phyloP scores from a whole-genome alignment of 2,329 filamentous ascomycete species.

The Pleurostoma richardsiae region DNA sequence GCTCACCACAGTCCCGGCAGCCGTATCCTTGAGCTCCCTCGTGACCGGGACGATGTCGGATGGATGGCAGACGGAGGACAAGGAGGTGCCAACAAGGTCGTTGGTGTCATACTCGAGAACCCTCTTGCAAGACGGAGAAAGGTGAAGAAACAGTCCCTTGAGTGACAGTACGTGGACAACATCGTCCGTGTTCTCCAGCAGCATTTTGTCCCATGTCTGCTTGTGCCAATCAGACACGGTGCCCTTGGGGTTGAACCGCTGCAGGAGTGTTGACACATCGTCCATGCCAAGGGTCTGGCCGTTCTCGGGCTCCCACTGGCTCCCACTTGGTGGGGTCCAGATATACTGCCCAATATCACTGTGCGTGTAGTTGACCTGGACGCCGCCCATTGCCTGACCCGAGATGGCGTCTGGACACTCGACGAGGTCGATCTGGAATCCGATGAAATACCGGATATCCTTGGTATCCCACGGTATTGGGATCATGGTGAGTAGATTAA shows the following conservation, averaged over 20 bases:
- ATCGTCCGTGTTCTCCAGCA: slow-evolving; percentile 89
- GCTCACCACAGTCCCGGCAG: slow-evolving; percentile 70
- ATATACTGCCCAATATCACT: slow-evolving; percentile 80
- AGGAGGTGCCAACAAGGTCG: slow-evolving; percentile 77
- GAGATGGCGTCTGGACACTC: slow-evolving; percentile 78
- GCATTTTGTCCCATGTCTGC: slow-evolving; percentile 85
- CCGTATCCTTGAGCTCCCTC: slow-evolving; percentile 83
- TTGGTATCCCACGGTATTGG: slow-evolving; percentile 79
- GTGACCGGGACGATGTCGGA: slow-evolving; percentile 94
- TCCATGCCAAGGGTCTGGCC: slow-evolving; percentile 77
- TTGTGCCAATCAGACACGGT: slow-evolving; percentile 73
- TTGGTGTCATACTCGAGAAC: slow-evolving; percentile 82
- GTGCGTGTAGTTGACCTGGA: slow-evolving; percentile 87
- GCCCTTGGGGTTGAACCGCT: slow-evolving; percentile 62
- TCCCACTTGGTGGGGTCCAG: slow-evolving; percentile 65
- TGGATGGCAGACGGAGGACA: slow-evolving; percentile 92
- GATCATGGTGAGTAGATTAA: slow-evolving; percentile 94
- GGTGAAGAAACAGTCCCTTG: slow-evolving; percentile 85
- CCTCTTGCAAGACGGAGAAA: slow-evolving; percentile 79
- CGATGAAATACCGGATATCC: slow-evolving; percentile 81
- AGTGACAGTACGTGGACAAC: slow-evolving; percentile 89
- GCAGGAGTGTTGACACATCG: slow-evolving; percentile 79
- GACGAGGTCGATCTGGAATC: slow-evolving; percentile 93
- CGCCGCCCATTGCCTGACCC: slow-evolving; percentile 61
- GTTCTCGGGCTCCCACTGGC: slow-evolving; percentile 58